Conservation (phyloP, 805 yeast species). For the Komagataella kurtzmanii region DNA sequence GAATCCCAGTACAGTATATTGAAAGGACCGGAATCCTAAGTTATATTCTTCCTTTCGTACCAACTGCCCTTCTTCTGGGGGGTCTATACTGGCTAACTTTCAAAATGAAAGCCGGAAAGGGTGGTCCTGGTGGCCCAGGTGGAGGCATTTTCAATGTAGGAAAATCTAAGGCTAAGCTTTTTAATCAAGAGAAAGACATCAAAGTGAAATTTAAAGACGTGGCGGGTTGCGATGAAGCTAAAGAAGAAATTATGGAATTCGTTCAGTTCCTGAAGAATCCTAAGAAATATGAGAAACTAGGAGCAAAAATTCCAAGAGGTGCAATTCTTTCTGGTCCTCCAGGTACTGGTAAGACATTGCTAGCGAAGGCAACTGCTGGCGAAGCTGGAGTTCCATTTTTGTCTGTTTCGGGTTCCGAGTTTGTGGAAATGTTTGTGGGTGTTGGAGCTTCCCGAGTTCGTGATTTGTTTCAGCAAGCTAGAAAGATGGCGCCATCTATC, state of each 20-base stretch:
- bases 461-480: slow-evolving; percentile 80
- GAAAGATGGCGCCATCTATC: slow-evolving; percentile 83
- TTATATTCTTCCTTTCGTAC: slow-evolving; percentile 57
- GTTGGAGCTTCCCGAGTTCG: slow-evolving; percentile 94
- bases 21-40: slow-evolving; percentile 56
- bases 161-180: slow-evolving; percentile 65
- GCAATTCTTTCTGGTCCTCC: slow-evolving; percentile 93
- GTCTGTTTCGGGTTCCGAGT: slow-evolving; percentile 87
- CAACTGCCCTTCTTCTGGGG: slow-evolving; percentile 71
- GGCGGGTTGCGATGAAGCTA: slow-evolving; percentile 92
- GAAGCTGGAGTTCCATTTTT: slow-evolving; percentile 92
- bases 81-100: slow-evolving; percentile 58
- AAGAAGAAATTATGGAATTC: slow-evolving; percentile 91
- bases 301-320: slow-evolving; percentile 93
- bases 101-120: slow-evolving; percentile 39
- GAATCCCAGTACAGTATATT: slow-evolving; percentile 66
- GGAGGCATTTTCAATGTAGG: slow-evolving; percentile 69
- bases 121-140: slow-evolving; percentile 29
- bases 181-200: slow-evolving; percentile 74
- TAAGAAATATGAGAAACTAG: slow-evolving; percentile 68
- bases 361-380: slow-evolving; percentile 94
- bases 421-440: slow-evolving; percentile 95
- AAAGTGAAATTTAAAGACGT: slow-evolving; percentile 78
- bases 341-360: slow-evolving; percentile 89
- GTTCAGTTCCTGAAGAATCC: slow-evolving; percentile 84